Percentiles rank a stretch among this genome's conserved stretches.
Conservation (phyloP, 345 rosid genomes). For the Brassica napus region DNA sequence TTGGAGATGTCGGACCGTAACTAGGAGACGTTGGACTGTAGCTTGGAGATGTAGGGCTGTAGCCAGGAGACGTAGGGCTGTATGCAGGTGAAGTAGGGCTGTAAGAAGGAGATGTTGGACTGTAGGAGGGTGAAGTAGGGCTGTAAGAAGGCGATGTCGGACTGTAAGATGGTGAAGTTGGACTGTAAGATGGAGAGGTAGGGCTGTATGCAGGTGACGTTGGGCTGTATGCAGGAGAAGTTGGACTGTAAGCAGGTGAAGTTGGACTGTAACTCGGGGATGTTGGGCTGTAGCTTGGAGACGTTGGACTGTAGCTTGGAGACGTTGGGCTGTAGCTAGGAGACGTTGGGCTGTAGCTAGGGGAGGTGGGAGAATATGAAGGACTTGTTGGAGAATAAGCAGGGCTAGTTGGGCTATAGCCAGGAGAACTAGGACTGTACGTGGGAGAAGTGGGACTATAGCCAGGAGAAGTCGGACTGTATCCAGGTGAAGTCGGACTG, state of each 20-base stretch:
- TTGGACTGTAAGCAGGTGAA: constrained; percentile 76
- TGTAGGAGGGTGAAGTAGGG: constrained; percentile 75
- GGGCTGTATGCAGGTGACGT: constrained; percentile 87
- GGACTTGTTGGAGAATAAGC: background rate
- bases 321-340: background rate
- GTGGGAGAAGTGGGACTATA: constrained; percentile 24
- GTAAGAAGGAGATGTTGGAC: constrained; percentile 78
- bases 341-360: background rate
- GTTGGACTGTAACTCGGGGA: constrained; percentile 81
- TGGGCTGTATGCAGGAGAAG: constrained; percentile 72
- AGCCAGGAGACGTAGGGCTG: constrained; percentile 79
- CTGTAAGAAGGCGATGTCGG: constrained; percentile 89
- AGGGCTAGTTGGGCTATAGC: constrained; percentile 23
- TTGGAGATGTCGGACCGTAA: constrained; percentile 75
- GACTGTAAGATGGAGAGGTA: constrained; percentile 80
- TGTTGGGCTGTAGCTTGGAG: constrained; percentile 80
- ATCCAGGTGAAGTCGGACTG: background rate
- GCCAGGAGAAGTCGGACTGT: background rate
- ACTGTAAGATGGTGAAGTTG: constrained; percentile 82
- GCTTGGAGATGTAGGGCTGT: constrained; percentile 84
- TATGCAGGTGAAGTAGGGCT: constrained; percentile 87
- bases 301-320: constrained; percentile 8
- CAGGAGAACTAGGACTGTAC: constrained; percentile 37
- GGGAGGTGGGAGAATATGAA: background rate
- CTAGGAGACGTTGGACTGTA: constrained; percentile 81